These are phyloP conservation scores for Curvularia sp. DNA, from an alignment of 2,329 filamentous ascomycete genomes.

Conservation along the genomic window DNA sequence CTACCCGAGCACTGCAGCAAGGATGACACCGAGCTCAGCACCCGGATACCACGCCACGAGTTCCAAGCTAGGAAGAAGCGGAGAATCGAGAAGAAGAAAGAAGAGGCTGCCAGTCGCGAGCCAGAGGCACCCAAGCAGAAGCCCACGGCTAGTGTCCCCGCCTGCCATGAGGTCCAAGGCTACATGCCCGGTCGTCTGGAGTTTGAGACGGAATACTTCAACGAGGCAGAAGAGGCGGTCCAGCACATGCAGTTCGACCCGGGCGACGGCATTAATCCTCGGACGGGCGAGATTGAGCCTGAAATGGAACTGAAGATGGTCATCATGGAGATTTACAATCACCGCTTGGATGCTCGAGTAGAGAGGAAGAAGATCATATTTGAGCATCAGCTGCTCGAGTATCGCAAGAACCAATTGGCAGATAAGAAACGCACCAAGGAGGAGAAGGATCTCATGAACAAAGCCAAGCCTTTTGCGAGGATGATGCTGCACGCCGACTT, in stretches of 20 bases:
- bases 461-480: constrained; percentile 92
- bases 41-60: constrained; percentile 84
- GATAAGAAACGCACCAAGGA: constrained; percentile 98
- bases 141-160: constrained; percentile 91
- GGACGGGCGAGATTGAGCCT: constrained; percentile 85
- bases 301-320: constrained; percentile 98
- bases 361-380: constrained; percentile 97
- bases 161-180: constrained; percentile 96
- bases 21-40: constrained; percentile 77
- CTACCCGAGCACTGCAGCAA: constrained; percentile 87
- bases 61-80: constrained; percentile 94
- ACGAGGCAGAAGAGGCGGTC: constrained; percentile 96
- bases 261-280: constrained; percentile 86
- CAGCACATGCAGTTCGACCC: constrained; percentile 99
- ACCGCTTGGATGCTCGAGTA: constrained; percentile 84
- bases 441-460: constrained; percentile 87
- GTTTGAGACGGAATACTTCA: constrained; percentile 97
- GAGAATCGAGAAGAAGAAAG: constrained; percentile 89
- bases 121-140: constrained; percentile 91
- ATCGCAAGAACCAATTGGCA: constrained; percentile 84
- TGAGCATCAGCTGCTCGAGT: constrained; percentile 91
- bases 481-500: constrained; percentile 97
- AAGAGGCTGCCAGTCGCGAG: constrained; percentile 82
- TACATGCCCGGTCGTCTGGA: constrained; percentile 98
- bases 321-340: constrained; percentile 98